These are phyloP conservation scores for Malassezia furfur DNA, from an alignment of 1,284 basidiomycete species.

Conservation along the genomic window DNA sequence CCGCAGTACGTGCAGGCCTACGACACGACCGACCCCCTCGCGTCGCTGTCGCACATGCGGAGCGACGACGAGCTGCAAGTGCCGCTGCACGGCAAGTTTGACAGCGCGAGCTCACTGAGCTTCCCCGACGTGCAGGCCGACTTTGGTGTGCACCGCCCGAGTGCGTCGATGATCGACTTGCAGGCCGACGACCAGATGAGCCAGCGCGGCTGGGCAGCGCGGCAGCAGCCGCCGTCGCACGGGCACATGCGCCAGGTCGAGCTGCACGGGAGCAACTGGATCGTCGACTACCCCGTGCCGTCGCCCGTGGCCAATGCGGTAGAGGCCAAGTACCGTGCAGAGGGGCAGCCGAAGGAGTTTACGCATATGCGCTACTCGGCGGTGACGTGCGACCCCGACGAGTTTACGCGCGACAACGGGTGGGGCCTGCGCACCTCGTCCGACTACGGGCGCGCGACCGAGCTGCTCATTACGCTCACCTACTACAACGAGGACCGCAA, in stretches of 20 bases:
- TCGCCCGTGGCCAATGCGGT: conserved; percentile 74
- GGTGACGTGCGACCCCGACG: conserved; percentile 88
- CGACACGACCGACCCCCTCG: background rate
- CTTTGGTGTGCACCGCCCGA: background rate
- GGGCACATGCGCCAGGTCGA: conserved; percentile 66
- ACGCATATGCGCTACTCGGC: conserved; percentile 71
- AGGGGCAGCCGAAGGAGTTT: conserved; percentile 58
- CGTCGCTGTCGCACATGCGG: background rate
- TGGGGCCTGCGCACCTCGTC: conserved; percentile 67
- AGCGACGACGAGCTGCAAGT: background rate
- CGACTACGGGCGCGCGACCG: conserved; percentile 80
- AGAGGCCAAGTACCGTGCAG: conserved; percentile 62
- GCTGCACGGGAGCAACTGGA: conserved; percentile 59
- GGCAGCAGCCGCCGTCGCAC: conserved; percentile 48
- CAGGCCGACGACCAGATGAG: background rate
- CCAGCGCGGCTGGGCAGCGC: conserved; percentile 33
- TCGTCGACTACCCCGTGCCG: conserved; percentile 59
- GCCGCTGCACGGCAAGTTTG: background rate
- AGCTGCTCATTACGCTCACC: conserved; percentile 63
- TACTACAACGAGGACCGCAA: conserved; percentile 88
- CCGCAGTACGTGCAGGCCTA: background rate
- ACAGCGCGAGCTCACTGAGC: background rate
- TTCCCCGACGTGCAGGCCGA: background rate
- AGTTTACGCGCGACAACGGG: conserved; percentile 64
- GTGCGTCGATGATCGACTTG: background rate